A percentile compares a stretch with the other conserved stretches of the same genome.
phyloP scores from a whole-genome alignment of 257 asterid species.

The Verbascum thapsus region DNA sequence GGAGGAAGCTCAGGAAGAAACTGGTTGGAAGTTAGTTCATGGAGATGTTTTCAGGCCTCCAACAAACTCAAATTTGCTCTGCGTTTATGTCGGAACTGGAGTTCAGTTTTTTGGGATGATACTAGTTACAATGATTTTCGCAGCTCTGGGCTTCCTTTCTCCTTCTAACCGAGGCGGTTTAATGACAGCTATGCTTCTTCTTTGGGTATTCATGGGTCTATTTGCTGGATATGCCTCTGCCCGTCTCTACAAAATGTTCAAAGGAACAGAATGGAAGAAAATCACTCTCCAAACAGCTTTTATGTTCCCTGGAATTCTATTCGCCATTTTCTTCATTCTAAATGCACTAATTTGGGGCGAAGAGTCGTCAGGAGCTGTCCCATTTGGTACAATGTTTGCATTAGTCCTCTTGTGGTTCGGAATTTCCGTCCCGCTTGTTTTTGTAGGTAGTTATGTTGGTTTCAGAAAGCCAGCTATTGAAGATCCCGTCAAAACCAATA shows the following conservation, averaged over 20 bases:
- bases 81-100: slow-evolving; percentile 85
- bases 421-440: slow-evolving; percentile 68
- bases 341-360: slow-evolving; percentile 81
- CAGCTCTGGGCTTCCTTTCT: slow-evolving; percentile 81
- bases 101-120: slow-evolving; percentile 84
- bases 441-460: slow-evolving; percentile 69
- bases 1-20: slow-evolving; percentile 84
- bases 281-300: slow-evolving; percentile 72
- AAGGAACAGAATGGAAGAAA: slow-evolving; percentile 84
- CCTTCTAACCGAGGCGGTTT: slow-evolving; percentile 89
- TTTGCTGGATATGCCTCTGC: slow-evolving; percentile 79
- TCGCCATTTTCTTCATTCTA: slow-evolving; percentile 61
- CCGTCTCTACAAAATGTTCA: slow-evolving; percentile 85
- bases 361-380: slow-evolving; percentile 78
- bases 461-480: slow-evolving; percentile 67
- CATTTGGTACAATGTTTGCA: slow-evolving; percentile 79
- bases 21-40: slow-evolving; percentile 87
- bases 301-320: slow-evolving; percentile 69
- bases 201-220: slow-evolving; percentile 88
- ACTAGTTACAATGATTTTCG: slow-evolving; percentile 78
- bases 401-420: slow-evolving; percentile 72
- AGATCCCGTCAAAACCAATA: slow-evolving; percentile 73
- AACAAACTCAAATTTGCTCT: slow-evolving; percentile 67
- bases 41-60: slow-evolving; percentile 92
- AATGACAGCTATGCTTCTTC: slow-evolving; percentile 85